Base-by-base conservation (phyloP, 306 rosid genomes). In the Castanea mollissima region DNA sequence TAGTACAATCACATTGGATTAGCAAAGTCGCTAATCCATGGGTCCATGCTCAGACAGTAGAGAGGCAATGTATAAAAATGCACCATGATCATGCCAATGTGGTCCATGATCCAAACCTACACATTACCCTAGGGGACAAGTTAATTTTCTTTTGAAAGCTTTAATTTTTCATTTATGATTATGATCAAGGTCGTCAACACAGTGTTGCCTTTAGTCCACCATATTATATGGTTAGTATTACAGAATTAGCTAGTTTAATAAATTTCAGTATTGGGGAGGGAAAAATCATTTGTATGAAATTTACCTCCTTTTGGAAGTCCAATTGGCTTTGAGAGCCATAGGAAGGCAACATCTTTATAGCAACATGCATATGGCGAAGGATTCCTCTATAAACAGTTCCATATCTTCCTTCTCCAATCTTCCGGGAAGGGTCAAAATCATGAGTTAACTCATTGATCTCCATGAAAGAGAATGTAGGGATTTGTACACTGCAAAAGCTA, bases 311-410 rank as follows among this genome's bases (percentile, higher is more conserved):
- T 77, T 85, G 91, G 80, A 95, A 95, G 38, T 85, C 90, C 15
- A 41, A 46, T 55, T 86, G 93, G 67, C 85, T 89, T 67, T 91
- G 92, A 82, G 85, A 74, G 56, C 98, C 97, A 87, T 95, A 95
- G 12, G 95, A 92, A 18, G 99, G 98, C 73, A 95, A 81, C 99
- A 95, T 95, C 90, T 83, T 95, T 83, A 95, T 89, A 73, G 92
- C 97, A 84, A 95, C 98, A 74, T 82, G 90, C 95, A 88, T 83
- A 80, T 91, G 88, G 80, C 89, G 82, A 83, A 92, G 91, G 83
- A 84, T 15, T 54, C 98, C 98, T 87, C 81, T 91, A 83, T 92
- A 95, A 79, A 95, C 90, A 81, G 93, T 91, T 82, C 98, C 99
- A 80, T 77, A 85, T 73, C 85, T 89, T 86, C 99, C 99, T 80